Evolutionary conservation across 352 stramenopile species (phyloP).

Genomic region (Phytopythium delawarense): DNA sequence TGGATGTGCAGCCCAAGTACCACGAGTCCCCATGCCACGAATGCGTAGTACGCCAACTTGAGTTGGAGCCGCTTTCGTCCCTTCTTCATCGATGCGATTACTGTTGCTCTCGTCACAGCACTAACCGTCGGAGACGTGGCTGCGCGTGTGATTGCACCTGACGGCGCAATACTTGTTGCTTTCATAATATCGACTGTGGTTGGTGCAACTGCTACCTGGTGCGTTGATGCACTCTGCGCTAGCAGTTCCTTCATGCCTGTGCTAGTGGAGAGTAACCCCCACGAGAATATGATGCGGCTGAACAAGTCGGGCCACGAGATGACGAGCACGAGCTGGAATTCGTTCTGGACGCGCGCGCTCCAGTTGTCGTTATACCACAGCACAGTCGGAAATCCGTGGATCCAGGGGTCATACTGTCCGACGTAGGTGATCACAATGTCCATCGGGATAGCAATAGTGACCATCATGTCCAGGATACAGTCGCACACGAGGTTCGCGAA

Average conservation of each 20-base stretch:
- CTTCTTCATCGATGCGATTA: no score
- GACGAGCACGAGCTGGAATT: slow-evolving; percentile 20
- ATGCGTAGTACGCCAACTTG: slow-evolving; percentile 8
- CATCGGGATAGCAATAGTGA: slow-evolving; percentile 8
- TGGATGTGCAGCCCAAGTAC: slow-evolving; percentile 21
- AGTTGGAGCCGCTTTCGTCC: no score
- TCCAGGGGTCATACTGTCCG: slow-evolving; percentile 4
- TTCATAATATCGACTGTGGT: not conserved
- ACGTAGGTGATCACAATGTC: slow-evolving; percentile 13
- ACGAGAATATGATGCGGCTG: slow-evolving; percentile 15
- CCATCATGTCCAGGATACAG: slow-evolving; percentile 16
- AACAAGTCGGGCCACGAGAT: slow-evolving; percentile 21
- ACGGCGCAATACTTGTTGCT: not conserved
- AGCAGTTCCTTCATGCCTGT: slow-evolving; percentile 22
- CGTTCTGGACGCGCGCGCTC: slow-evolving; percentile 12
- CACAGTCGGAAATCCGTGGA: slow-evolving; percentile 8
- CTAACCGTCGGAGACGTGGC: not conserved
- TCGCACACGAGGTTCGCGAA: slow-evolving; percentile 21
- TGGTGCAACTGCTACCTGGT: not conserved
- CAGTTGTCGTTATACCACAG: slow-evolving; percentile 27
- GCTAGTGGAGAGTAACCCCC: slow-evolving; percentile 16
- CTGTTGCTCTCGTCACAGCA: no score
- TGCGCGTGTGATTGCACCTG: not conserved
- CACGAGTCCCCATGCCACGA: slow-evolving; percentile 11
- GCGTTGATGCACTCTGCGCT: not conserved